Base-by-base conservation (phyloP, 805 yeast genomes). In the Debaryomyces hansenii region DNA sequence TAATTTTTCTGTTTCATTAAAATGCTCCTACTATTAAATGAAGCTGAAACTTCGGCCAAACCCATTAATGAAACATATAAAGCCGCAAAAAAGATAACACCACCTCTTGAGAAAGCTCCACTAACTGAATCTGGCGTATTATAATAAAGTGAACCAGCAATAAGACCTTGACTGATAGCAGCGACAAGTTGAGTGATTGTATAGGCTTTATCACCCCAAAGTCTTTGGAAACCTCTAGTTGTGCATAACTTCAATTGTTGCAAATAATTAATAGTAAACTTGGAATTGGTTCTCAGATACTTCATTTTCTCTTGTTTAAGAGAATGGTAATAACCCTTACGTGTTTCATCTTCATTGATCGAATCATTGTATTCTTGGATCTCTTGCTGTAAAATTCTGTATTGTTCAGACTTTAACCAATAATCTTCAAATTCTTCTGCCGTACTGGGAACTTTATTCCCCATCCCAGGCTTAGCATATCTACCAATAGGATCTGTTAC, bases 401-500 rank as follows among this genome's bases (percentile, higher is more conserved):
- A 63, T 35, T 60, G 60, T 2, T 68, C 63, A 4, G 88, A 82
- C 2, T 67, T 57, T 37, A 60, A 57, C 92, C 91, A 86, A 53
- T 73, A 71, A 6, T 60, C 62, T 48, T 75, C 79, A 73, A 86
- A 85, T 55, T 85, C 88, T 20, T 68, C 72, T 0, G 90, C 79
- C 8, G 84, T 79, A 18, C 66, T 65, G 5, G 94, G 94, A 18
- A 84, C 83, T 45, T 59, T 60, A 35, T 67, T 54, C 48, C 77
- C 83, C 54, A 50, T 70, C 1, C 86, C 88, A 20, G 66, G 58
- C 44, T 65, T 64, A 2, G 78, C 59, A 47, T 55, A 64, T 59
- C 90, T 74, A 42, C 84, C 90, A 5, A 68, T 66, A 7, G 89
- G 87, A 60, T 83, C 85, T 8, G 90, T 83, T 10, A 84, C 73